Conservation (phyloP, 495 filamentous ascomycete species). For the Penicillium egyptiacum region DNA sequence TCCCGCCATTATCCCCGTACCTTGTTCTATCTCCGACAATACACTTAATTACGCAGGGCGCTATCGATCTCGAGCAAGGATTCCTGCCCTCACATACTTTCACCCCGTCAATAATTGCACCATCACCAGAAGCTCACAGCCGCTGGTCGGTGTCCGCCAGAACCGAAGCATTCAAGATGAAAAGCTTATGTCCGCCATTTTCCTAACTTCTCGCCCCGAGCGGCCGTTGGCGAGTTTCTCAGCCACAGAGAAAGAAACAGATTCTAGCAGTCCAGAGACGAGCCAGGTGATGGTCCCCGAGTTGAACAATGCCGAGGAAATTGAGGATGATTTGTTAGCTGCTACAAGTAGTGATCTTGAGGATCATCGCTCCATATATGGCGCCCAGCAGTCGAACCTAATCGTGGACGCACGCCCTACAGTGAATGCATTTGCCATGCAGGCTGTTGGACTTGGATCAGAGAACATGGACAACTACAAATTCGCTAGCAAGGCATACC, state of each 20-base stretch:
- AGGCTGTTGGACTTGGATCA: conserved; percentile 87
- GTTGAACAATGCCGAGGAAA: conserved; percentile 57
- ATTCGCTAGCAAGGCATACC: conserved; percentile 84
- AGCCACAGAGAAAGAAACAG: conserved; percentile 50
- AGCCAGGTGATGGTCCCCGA: conserved; percentile 42
- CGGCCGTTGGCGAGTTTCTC: conserved; percentile 47
- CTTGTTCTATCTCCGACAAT: conserved; percentile 88
- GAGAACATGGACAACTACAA: conserved; percentile 99
- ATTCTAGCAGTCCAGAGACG: conserved; percentile 54
- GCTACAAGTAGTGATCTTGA: conserved; percentile 39
- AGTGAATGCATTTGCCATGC: conserved; percentile 95
- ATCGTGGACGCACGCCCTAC: conserved; percentile 97
- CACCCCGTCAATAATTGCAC: conserved; percentile 97
- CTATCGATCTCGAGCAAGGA: conserved; percentile 82
- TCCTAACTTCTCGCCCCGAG: conserved; percentile 65
- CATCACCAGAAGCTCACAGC: conserved; percentile 93
- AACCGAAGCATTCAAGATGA: conserved; percentile 96
- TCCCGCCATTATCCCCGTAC: conserved; percentile 79
- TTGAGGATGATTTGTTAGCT: conserved; percentile 72
- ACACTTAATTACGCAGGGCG: conserved; percentile 89
- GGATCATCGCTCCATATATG: conserved; percentile 67
- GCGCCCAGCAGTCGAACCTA: conserved; percentile 89
- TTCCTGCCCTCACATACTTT: conserved; percentile 87
- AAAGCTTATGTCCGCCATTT: conserved; percentile 88
- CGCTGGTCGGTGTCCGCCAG: conserved; percentile 79